These are phyloP conservation scores for Punica granatum DNA, from an alignment of 345 rosid species.

Conservation along the genomic window DNA sequence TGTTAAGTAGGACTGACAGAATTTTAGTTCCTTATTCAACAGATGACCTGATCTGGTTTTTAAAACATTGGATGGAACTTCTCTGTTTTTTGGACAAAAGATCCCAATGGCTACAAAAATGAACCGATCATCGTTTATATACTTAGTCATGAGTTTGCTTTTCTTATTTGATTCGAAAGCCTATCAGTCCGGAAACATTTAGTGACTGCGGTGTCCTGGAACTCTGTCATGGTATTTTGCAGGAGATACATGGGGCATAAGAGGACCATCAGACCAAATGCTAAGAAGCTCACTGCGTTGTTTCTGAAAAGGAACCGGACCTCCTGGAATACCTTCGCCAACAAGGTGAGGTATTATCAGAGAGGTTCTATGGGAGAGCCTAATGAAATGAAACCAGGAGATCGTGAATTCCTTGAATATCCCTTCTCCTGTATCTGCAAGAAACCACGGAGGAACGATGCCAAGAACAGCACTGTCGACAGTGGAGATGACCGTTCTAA, in stretches of 20 bases:
- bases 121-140: neutral
- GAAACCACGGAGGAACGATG: slow-evolving; percentile 28
- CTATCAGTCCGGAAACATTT: too few species aligned
- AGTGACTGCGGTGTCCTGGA: too few species aligned
- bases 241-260: slow-evolving; percentile 97
- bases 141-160: neutral
- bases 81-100: neutral
- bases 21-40: neutral
- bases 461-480: neutral
- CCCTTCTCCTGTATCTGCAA: slow-evolving; percentile 81
- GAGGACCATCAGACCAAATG: slow-evolving; percentile 94
- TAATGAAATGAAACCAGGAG: slow-evolving; percentile 71
- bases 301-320: slow-evolving; percentile 55
- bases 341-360: slow-evolving; percentile 73
- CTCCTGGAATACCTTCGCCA: slow-evolving; percentile 75
- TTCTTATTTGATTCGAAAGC: neutral
- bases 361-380: slow-evolving; percentile 99
- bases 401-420: slow-evolving; percentile 82
- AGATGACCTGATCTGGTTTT: neutral
- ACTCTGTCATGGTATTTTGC: slow-evolving; percentile 11
- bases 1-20: neutral
- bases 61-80: neutral
- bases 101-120: neutral
- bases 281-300: slow-evolving; percentile 72
- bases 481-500: neutral